Conservation (phyloP, 1,284 basidiomycete genomes). For the Pholiota adiposa region DNA sequence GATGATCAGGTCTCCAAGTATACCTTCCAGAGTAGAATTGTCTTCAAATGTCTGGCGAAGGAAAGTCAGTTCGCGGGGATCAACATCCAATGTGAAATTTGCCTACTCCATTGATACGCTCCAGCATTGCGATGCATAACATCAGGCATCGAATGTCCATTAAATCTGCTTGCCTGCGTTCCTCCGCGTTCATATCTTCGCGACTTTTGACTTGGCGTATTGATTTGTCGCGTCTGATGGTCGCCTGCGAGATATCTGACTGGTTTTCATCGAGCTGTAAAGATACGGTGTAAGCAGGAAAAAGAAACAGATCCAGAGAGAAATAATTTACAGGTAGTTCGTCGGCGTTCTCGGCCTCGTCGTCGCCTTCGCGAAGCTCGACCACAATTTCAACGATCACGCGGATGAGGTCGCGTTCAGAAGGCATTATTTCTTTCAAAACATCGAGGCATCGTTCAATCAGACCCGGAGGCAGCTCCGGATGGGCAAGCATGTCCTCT, state of each 20-base stretch:
- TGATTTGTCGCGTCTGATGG: constrained; percentile 39
- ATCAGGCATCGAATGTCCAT: constrained; percentile 84
- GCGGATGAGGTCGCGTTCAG: constrained; percentile 90
- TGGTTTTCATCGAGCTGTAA: constrained; percentile 37
- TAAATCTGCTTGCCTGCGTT: constrained; percentile 64
- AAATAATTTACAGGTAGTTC: constrained; percentile 22
- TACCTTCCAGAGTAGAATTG: constrained; percentile 91
- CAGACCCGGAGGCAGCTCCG: constrained; percentile 77
- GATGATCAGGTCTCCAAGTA: constrained; percentile 89
- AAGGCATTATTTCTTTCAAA: constrained; percentile 81
- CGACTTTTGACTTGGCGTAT: constrained; percentile 45
- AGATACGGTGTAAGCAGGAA: neutral
- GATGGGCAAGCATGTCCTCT: constrained; percentile 89
- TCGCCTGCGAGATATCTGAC: constrained; percentile 39
- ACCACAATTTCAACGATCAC: constrained; percentile 95
- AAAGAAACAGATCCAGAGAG: constrained; percentile 10
- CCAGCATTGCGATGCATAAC: constrained; percentile 91
- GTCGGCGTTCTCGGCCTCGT: constrained; percentile 41
- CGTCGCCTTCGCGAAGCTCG: constrained; percentile 74
- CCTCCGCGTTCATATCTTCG: constrained; percentile 59
- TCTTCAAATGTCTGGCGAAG: constrained; percentile 80
- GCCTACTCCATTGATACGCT: constrained; percentile 86
- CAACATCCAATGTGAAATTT: neutral
- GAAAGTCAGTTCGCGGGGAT: neutral
- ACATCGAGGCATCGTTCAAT: constrained; percentile 89